Evolutionary conservation across 768 basidiomycete genomes (phyloP).

Genomic region (Suillus variegatus): DNA sequence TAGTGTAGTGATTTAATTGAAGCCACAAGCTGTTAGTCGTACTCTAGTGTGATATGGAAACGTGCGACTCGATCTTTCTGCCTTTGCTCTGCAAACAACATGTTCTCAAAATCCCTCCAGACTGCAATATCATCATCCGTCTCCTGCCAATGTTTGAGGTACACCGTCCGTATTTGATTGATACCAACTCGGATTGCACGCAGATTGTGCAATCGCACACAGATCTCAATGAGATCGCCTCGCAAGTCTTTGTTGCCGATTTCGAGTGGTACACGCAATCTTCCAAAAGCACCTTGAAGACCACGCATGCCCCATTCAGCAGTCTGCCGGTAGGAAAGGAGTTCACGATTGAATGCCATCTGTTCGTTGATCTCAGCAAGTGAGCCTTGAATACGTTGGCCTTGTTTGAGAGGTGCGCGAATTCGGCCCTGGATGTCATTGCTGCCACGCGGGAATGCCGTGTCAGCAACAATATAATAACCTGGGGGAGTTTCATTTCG

Average conservation of each 20-base stretch:
- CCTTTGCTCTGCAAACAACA: slow-evolving; percentile 39
- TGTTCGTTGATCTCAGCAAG: neutral
- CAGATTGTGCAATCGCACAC: slow-evolving; percentile 38
- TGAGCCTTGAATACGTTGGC: slow-evolving; percentile 52
- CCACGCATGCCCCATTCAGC: slow-evolving; percentile 53
- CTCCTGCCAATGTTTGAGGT: slow-evolving; percentile 39
- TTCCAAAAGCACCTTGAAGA: slow-evolving; percentile 48
- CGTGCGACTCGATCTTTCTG: slow-evolving; percentile 35
- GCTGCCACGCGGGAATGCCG: neutral
- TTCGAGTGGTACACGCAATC: slow-evolving; percentile 41
- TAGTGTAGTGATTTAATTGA: too few relatives aligned
- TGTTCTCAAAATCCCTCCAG: slow-evolving; percentile 39
- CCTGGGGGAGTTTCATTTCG: neutral
- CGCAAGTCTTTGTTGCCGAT: slow-evolving; percentile 30
- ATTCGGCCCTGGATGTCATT: neutral
- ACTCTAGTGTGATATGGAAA: slow-evolving; percentile 32
- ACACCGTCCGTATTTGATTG: slow-evolving; percentile 45
- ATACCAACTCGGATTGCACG: slow-evolving; percentile 37
- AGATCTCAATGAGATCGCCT: slow-evolving; percentile 37
- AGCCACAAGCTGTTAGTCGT: too few relatives aligned
- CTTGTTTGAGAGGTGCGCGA: slow-evolving; percentile 30
- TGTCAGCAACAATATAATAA: neutral
- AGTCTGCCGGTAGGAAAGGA: slow-evolving; percentile 42
- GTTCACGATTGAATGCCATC: neutral
- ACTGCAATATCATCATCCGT: slow-evolving; percentile 30